phyloP scores from a whole-genome alignment of 176 grass and related monocot species.

The Luzula sylvatica region DNA sequence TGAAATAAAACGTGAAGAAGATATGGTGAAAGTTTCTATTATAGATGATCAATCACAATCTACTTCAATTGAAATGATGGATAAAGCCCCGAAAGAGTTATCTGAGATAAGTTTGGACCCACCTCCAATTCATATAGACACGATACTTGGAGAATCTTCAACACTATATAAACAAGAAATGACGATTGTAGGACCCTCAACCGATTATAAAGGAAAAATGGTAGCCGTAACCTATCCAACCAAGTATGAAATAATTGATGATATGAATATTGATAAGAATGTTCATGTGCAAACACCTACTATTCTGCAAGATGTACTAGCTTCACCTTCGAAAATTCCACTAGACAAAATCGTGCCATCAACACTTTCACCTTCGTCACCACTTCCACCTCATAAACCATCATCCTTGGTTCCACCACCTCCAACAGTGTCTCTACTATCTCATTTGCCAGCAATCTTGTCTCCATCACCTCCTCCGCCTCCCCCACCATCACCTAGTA shows the following conservation, averaged over 20 bases:
- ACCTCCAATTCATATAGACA: background rate
- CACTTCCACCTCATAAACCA: background rate
- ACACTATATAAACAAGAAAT: too few relatives aligned
- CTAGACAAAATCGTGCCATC: background rate
- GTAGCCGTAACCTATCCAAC: too few relatives aligned
- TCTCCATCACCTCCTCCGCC: conserved; percentile 5
- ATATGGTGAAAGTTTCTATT: background rate
- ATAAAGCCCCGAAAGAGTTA: background rate
- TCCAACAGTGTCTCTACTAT: background rate
- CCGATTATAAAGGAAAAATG: too few relatives aligned
- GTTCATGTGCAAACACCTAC: too few relatives aligned
- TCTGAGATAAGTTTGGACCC: conserved; percentile 1
- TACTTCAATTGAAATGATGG: background rate
- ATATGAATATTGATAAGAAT: too few relatives aligned
- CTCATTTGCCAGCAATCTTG: background rate
- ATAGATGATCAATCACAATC: background rate
- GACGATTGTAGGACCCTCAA: too few relatives aligned
- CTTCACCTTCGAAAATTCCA: background rate
- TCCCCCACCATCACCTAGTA: background rate
- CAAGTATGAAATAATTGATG: too few relatives aligned
- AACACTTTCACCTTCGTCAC: background rate
- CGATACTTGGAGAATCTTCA: too few relatives aligned
- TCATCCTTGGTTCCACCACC: background rate
- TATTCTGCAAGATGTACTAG: background rate
- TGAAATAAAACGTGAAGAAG: background rate